Percentiles rank a stretch among this genome's conserved stretches.
These are phyloP conservation scores for sunflower (Helianthus annuus) DNA, from an alignment of 129 eudicot species.

Conservation along the genomic window DNA sequence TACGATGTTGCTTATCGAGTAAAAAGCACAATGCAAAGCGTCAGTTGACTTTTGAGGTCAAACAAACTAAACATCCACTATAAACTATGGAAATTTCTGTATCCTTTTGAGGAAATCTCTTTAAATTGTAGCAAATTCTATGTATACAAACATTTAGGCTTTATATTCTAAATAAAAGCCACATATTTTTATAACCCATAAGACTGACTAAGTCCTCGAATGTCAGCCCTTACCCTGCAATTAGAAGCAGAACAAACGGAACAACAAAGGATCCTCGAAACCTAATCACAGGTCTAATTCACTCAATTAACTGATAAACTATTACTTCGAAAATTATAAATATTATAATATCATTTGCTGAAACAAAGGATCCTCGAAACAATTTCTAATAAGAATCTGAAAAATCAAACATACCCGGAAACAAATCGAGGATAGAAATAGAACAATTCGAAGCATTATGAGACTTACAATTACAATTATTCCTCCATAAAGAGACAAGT, in stretches of 20 bases:
- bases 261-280: not conserved
- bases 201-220: not conserved
- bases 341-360: no score
- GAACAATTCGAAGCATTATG: no score
- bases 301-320: no score
- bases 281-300: no score
- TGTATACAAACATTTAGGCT: not conserved
- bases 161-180: not conserved
- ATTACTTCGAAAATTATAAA: no score
- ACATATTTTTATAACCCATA: not conserved
- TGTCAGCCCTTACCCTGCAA: not conserved
- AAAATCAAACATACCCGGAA: no score
- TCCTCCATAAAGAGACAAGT: no score
- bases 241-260: not conserved
- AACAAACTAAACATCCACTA: slow-evolving; percentile 6
- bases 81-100: not conserved
- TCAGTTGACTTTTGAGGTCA: slow-evolving; percentile 19
- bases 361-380: no score
- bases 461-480: no score
- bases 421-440: no score
- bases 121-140: not conserved
- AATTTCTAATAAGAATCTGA: no score
- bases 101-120: not conserved
- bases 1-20: not conserved
- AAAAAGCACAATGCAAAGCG: not conserved